Conservation (phyloP, 225 moss, liverwort and hornwort genomes). For the Thuidium tamariscinum region DNA sequence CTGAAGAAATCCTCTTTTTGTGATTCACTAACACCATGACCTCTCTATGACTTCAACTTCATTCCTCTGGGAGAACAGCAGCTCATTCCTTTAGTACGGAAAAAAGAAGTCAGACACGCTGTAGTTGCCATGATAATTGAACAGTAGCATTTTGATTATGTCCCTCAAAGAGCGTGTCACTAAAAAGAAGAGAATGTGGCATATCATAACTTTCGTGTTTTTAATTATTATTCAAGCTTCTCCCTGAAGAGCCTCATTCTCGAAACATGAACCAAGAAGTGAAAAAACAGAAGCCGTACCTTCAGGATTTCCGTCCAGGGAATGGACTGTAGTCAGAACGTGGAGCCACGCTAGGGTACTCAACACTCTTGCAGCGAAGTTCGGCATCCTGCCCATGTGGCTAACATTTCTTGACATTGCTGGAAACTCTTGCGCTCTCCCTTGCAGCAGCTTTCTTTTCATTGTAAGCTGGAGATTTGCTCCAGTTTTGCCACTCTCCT, state of each 20-base stretch:
- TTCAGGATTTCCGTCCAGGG: conserved; percentile 38
- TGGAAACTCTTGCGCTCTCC: neutral
- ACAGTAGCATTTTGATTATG: neutral
- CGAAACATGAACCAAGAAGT: neutral
- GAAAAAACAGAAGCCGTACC: conserved; percentile 5
- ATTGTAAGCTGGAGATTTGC: neutral
- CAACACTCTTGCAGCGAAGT: neutral
- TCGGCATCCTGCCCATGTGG: conserved; percentile 10
- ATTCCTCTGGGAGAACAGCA: neutral
- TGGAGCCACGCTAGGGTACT: conserved; percentile 13
- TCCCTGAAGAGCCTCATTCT: neutral
- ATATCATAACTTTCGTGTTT: neutral
- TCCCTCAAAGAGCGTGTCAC: neutral
- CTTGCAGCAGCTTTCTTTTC: neutral
- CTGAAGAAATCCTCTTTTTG: neutral
- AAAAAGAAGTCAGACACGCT: neutral
- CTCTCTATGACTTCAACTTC: neutral
- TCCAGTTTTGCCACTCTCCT: neutral
- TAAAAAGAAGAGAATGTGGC: neutral
- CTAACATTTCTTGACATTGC: conserved; percentile 12
- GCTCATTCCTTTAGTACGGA: neutral
- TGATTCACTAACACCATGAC: neutral
- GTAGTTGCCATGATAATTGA: neutral
- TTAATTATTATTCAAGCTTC: neutral
- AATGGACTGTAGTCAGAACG: neutral